Conservation (phyloP, 2,329 filamentous ascomycete species). For the Fusarium sacchari region DNA sequence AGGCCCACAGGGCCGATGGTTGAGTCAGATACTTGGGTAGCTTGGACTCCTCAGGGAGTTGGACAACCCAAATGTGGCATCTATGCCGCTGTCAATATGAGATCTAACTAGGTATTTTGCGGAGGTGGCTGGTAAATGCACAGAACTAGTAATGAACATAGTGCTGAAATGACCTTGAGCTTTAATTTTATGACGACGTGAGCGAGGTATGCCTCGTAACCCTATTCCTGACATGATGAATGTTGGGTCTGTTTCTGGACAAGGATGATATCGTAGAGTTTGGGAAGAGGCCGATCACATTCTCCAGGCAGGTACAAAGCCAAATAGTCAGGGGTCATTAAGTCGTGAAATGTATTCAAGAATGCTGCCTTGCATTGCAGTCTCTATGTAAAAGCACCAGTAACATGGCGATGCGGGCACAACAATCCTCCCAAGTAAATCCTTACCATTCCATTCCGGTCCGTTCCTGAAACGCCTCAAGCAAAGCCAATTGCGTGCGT, state of each 20-base stretch:
- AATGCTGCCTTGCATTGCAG: slow-evolving; percentile 15
- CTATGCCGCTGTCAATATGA: slow-evolving; percentile 10
- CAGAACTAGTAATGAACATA: slow-evolving; percentile 47
- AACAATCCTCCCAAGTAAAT: slow-evolving; percentile 8
- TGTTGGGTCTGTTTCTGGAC: background rate
- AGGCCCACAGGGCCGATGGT: slow-evolving; percentile 25
- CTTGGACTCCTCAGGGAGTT: slow-evolving; percentile 10
- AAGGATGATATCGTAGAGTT: slow-evolving; percentile 1
- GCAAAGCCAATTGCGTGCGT: slow-evolving; percentile 20
- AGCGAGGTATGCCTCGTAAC: slow-evolving; percentile 10
- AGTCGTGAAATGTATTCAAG: slow-evolving; percentile 34
- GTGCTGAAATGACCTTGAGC: slow-evolving; percentile 30
- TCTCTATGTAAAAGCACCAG: slow-evolving; percentile 15
- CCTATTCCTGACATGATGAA: background rate
- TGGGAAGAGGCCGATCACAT: slow-evolving; percentile 9
- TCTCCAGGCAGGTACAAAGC: slow-evolving; percentile 5
- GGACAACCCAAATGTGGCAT: slow-evolving; percentile 25
- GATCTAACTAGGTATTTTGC: slow-evolving; percentile 36
- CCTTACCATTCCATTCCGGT: background rate
- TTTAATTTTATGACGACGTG: background rate
- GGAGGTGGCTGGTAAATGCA: slow-evolving; percentile 38
- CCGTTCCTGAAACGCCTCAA: slow-evolving; percentile 38
- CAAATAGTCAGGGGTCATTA: slow-evolving; percentile 20
- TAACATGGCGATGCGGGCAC: background rate
- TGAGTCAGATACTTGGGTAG: slow-evolving; percentile 21